Conservation (phyloP, 257 asterid species). For the Paulownia fortunei region DNA sequence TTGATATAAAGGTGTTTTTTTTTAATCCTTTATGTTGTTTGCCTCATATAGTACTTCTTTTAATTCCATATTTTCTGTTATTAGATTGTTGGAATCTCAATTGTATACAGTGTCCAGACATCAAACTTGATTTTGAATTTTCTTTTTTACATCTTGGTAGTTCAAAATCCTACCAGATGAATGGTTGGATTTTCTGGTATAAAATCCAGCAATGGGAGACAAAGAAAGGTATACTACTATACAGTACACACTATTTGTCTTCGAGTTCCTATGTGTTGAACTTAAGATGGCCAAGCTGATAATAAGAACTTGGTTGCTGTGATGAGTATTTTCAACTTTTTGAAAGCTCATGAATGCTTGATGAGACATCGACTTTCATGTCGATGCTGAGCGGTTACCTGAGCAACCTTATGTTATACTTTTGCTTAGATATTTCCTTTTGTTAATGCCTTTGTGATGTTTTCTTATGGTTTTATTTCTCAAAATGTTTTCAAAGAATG, state of each 20-base stretch:
- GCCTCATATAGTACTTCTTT: not conserved
- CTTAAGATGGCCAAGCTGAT: not conserved
- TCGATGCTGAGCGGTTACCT: slow-evolving; percentile 82
- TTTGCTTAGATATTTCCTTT: not conserved
- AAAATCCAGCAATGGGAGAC: not conserved
- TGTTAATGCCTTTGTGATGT: not conserved
- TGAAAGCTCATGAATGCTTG: slow-evolving; percentile 51
- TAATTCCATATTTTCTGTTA: not conserved
- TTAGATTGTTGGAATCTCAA: not conserved
- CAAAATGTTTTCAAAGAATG: not conserved
- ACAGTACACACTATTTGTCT: not conserved
- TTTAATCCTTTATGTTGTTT: not conserved
- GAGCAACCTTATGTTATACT: slow-evolving; percentile 44
- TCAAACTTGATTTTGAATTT: not conserved
- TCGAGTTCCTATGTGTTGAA: not conserved
- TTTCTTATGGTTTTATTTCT: not conserved
- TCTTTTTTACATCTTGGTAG: not conserved
- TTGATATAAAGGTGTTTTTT: slow-evolving; percentile 46
- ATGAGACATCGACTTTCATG: slow-evolving; percentile 50
- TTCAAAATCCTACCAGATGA: not conserved
- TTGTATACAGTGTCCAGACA: not conserved
- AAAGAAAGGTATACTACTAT: not conserved
- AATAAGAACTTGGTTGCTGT: slow-evolving; percentile 43
- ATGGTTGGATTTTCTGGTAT: not conserved
- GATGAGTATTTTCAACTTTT: slow-evolving; percentile 43